Evolutionary conservation across 257 asterid species (phyloP).

Genomic region (Parsonsia alboflavescens): DNA sequence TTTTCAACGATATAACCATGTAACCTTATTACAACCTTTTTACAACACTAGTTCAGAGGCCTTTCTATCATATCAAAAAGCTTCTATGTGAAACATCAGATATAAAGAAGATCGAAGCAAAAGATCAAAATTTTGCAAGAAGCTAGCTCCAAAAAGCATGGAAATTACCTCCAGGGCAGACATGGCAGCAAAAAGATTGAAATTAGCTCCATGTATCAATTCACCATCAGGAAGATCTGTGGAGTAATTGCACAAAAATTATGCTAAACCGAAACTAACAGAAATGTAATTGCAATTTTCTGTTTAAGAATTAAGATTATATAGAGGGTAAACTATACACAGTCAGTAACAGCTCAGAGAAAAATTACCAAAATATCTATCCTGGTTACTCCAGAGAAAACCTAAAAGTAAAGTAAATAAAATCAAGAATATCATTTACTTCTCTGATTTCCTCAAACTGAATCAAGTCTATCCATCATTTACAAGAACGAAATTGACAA

Average conservation of each 20-base stretch:
- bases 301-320: neutral
- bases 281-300: neutral
- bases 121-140: neutral
- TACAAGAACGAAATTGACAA: too few relatives aligned
- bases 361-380: neutral
- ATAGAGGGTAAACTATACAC: neutral
- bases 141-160: neutral
- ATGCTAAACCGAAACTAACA: slow-evolving; percentile 2
- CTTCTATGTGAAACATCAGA: neutral
- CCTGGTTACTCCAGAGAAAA: neutral
- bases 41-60: too few relatives aligned
- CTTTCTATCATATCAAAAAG: neutral
- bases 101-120: neutral
- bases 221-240: slow-evolving; percentile 87
- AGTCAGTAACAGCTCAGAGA: neutral
- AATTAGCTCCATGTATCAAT: slow-evolving; percentile 78
- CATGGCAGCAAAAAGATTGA: slow-evolving; percentile 98
- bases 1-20: neutral
- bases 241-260: neutral
- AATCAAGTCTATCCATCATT: neutral
- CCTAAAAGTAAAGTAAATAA: neutral
- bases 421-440: neutral
- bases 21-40: neutral
- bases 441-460: neutral
- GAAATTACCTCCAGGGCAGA: slow-evolving; percentile 93